Evolutionary conservation across 2,329 filamentous ascomycete genomes (phyloP), one percentile per base, ranked within the genome.

Genomic region (Aspergillus bombycis): DNA sequence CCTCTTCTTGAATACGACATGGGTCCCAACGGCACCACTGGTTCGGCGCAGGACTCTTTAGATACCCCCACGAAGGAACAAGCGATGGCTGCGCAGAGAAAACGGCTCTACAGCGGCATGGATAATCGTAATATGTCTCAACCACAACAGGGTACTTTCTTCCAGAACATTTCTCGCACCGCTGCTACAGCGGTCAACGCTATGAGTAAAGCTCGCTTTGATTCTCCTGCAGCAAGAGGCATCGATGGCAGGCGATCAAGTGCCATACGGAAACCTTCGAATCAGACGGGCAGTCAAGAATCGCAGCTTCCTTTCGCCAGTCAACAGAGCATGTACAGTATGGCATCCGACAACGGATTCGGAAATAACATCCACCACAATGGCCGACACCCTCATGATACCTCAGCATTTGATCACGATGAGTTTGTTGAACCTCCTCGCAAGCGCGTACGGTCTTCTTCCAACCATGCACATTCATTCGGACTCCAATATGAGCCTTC

Each of bases 61-160:
- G 94, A 98, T 72, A 98, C 95, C 0, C 95, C 95, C 0, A 99
- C 95, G 43, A 99, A 99, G 79, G 95, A 98, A 79, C 95, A 98
- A 79, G 95, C 95, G 64, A 97, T 98, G 94, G 95, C 95, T 12
- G 94, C 94, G 6, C 91, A 93, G 79, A 84, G 95, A 69, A 98
- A 99, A 78, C 88, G 94, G 68, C 88, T 97, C 79, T 98, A 97
- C 80, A 96, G 91, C 68, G 87, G 85, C 53, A 83, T 87, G 59
- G 92, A 96, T 62, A 88, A 85, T 56, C 86, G 93, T 57, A 81
- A 84, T 14, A 88, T 87, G 71, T 88, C 86, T 59, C 82, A 85
- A 66, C 80, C 72, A 70, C 88, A 83, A 21, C 89, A 91, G 54
- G 94, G 93, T 21, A 97, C 95, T 1, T 97, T 97, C 76, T 98